A percentile compares a stretch with the other conserved stretches of the same genome.
These are phyloP conservation scores for Chloranthus sessilifolius DNA, from an alignment of 164 flowering plant genomes.

Conservation along the genomic window DNA sequence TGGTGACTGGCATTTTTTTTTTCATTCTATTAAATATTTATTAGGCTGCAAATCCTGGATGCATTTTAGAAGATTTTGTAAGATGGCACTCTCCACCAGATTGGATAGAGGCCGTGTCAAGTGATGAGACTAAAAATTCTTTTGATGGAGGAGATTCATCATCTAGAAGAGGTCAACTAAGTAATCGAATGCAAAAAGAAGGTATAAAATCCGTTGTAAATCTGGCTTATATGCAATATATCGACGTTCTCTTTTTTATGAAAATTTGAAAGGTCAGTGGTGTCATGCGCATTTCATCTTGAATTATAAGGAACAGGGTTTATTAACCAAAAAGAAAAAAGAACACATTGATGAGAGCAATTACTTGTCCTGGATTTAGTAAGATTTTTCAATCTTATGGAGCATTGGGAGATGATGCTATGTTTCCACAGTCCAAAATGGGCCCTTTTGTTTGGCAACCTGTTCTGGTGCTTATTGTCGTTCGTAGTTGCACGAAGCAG, in stretches of 20 bases:
- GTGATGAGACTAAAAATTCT: slow-evolving; percentile 31
- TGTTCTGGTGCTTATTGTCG: too few species aligned
- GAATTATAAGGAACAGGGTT: too few species aligned
- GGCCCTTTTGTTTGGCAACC: too few species aligned
- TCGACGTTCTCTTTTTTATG: too few species aligned
- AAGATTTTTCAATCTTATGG: too few species aligned
- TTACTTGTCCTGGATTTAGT: slow-evolving; percentile 7
- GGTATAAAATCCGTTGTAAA: slow-evolving; percentile 30
- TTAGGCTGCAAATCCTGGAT: slow-evolving; percentile 99
- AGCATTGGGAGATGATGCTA: too few species aligned
- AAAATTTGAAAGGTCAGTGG: too few species aligned
- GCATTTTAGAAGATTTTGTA: slow-evolving; percentile 92
- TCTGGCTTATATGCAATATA: not conserved
- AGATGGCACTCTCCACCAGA: slow-evolving; percentile 99
- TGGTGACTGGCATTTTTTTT: not conserved
- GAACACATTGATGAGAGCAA: not conserved
- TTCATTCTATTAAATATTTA: slow-evolving; percentile 8
- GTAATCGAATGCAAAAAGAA: slow-evolving; percentile 89
- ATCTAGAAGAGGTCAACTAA: slow-evolving; percentile 70
- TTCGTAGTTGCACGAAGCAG: too few species aligned
- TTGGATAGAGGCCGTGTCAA: slow-evolving; percentile 60
- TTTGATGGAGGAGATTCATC: slow-evolving; percentile 29
- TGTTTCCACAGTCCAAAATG: too few species aligned
- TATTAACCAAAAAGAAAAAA: too few species aligned
- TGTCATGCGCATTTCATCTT: too few species aligned